phyloP scores from a whole-genome alignment of 2,329 filamentous ascomycete species.

The Aureobasidium lini region DNA sequence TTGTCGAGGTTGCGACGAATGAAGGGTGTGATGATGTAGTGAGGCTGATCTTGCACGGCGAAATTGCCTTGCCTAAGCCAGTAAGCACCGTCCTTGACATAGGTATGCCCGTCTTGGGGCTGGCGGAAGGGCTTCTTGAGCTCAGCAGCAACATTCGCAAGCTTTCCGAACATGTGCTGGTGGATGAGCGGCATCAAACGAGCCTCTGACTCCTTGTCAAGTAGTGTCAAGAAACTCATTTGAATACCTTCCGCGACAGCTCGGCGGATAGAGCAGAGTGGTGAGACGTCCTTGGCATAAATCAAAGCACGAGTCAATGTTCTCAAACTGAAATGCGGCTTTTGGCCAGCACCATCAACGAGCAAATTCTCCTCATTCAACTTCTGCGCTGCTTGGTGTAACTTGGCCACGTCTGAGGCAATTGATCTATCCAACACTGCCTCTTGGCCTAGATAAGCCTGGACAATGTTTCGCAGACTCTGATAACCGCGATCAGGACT shows the following conservation, averaged over 20 bases:
- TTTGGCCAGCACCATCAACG: slow-evolving; percentile 91
- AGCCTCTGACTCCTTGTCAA: slow-evolving; percentile 74
- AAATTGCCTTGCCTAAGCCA: slow-evolving; percentile 76
- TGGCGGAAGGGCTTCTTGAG: slow-evolving; percentile 70
- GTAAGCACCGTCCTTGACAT: slow-evolving; percentile 52
- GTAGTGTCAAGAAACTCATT: slow-evolving; percentile 92
- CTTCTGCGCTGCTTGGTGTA: slow-evolving; percentile 83
- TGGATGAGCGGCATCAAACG: slow-evolving; percentile 72
- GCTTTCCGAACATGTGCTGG: slow-evolving; percentile 66
- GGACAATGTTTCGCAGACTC: slow-evolving; percentile 80
- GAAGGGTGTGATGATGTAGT: slow-evolving; percentile 96
- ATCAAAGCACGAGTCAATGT: slow-evolving; percentile 84
- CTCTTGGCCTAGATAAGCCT: slow-evolving; percentile 69
- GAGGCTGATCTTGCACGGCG: slow-evolving; percentile 60
- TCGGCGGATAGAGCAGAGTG: slow-evolving; percentile 75
- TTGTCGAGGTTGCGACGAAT: slow-evolving; percentile 94
- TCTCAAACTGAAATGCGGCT: slow-evolving; percentile 92
- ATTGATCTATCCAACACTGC: slow-evolving; percentile 65
- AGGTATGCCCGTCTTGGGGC: slow-evolving; percentile 66
- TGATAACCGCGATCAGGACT: slow-evolving; percentile 82
- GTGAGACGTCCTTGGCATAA: slow-evolving; percentile 78
- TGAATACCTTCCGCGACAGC: slow-evolving; percentile 92
- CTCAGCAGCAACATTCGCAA: slow-evolving; percentile 62
- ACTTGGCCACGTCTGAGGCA: slow-evolving; percentile 69
- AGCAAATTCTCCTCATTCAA: slow-evolving; percentile 74